These are phyloP conservation scores for Phytopythium oedochilum DNA, from an alignment of 352 stramenopile species.

Conservation along the genomic window DNA sequence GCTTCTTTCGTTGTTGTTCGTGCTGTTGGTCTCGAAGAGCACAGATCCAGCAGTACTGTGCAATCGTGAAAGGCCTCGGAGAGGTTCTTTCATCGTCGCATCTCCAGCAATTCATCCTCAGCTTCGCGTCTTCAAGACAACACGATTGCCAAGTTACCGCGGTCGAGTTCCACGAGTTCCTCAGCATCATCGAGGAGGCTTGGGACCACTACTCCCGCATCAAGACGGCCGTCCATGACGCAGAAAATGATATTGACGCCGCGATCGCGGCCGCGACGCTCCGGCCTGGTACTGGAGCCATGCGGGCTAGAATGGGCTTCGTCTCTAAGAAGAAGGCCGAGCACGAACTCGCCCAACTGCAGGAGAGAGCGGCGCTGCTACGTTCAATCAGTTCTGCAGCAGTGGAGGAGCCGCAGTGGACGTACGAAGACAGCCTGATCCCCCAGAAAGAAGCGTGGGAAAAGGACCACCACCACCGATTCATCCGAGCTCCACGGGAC, in stretches of 20 bases:
- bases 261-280: constrained; percentile 23
- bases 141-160: constrained; percentile 21
- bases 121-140: constrained; percentile 34
- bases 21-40: background rate
- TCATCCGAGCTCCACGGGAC: constrained; percentile 27
- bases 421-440: constrained; percentile 15
- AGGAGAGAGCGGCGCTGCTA: constrained; percentile 32
- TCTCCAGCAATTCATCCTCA: constrained; percentile 57
- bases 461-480: constrained; percentile 64
- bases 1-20: constrained; percentile 8
- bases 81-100: constrained; percentile 32
- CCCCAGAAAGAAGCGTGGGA: constrained; percentile 53
- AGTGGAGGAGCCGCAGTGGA: constrained; percentile 11
- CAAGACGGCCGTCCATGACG: constrained; percentile 41
- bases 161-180: constrained; percentile 47
- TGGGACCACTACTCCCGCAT: constrained; percentile 39
- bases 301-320: constrained; percentile 34
- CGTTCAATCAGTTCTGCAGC: constrained; percentile 17
- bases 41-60: constrained; percentile 29
- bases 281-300: background rate
- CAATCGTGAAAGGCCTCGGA: constrained; percentile 36
- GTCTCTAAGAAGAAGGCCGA: constrained; percentile 52
- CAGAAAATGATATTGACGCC: constrained; percentile 52
- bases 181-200: constrained; percentile 52
- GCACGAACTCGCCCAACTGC: constrained; percentile 40